Base-by-base conservation (phyloP, 306 rosid species). In the Coriaria nepalensis region DNA sequence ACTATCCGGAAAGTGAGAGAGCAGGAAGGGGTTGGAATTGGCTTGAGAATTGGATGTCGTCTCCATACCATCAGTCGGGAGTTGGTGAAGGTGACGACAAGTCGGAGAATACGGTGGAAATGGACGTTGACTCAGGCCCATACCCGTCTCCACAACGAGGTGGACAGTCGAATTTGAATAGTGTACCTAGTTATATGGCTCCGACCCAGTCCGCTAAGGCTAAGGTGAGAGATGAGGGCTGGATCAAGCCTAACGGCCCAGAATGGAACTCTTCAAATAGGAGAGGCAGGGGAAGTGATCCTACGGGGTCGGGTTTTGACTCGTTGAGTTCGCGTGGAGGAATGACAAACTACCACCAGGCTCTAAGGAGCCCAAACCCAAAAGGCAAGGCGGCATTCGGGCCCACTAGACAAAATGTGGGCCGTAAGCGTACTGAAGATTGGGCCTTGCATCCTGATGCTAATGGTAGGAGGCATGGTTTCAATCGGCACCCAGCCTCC, bases 121-220 rank as follows among this genome's bases (percentile, higher is more conserved):
- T 83, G 80, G 95, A 84, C 74, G 43, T 20, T 3, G 67, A 78
- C 1, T 38, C 66, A n/a, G 61, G 68, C 54, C 53, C 76, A n/a
- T 57, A 59, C n/a, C 10, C 69, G 0, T 50, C 53, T 6, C 45
- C 40, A 5, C 74, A 57, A 11, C 62, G 40, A 10, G 2, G 29
- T 1, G 49, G 61, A 33, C 69, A 68, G 37, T 52, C 57, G 20
- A 12, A 65, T 45, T 32, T 65, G 5, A 29, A 50, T 6, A 53
- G 65, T 36, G 53, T 72, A 0, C 97, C 93, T 0, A 79, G 98
- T 61, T 90, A 90, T 52, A 90, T 90, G 98, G 85, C 95, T 20
- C 81, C 85, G 2, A 90, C 98, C 33, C 53, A 81, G 12, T 85
- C 94, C 10, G 92, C 95, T 20, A 85, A 77, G 78, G 98, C 95